Evolutionary conservation across 768 basidiomycete genomes (phyloP), one percentile per base, ranked within the genome.

Genomic region (Termitomyces sp.): DNA sequence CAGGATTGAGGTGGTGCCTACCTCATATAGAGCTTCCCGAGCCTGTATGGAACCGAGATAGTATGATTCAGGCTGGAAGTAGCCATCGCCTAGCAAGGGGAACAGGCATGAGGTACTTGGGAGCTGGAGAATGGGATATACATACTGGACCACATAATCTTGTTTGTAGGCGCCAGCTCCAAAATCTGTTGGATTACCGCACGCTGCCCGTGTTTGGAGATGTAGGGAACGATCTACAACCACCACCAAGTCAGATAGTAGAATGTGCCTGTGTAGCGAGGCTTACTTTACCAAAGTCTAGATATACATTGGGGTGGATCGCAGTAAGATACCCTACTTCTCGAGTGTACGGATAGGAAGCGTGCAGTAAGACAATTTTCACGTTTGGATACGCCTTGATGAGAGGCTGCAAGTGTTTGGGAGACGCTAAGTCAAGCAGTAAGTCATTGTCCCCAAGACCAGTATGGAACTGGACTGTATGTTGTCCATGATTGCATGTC

Each of bases 361-460:
- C 78, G 64, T 92, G 90, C 1, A 92, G 75, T 16, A 92, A 75
- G 19, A 92, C 82, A 56, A 92, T 80, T 5, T 67, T 76, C 3
- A 86, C 79, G 5, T 80, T 55, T 0, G 87, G 84, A 60, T 78
- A 85, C 8, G 80, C 81, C 59, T 81, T 80, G 65, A 92, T 88
- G 59, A 89, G 67, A 3, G 83, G 75, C 64, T 92, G 89, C 65
- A 92, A 70, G 49, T 82, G 78, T 9, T 87, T 75, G 1, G 90
- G 89, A 4, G 85, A 85, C 1, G 86, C 77, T 7, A 73, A 76
- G 19, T 72, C 62, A 34, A 91, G 72, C 25, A 70, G 77, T 48
- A 92, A 81, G 53, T 92, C 87, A 56, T 79, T 82, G 62, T 92
- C 90, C 5, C 90, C 90, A 1, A 92, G 76, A 32, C 90, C 90